Evolutionary conservation across 2,329 filamentous ascomycete genomes (phyloP).

Genomic region (Aspergillaceae sp.): DNA sequence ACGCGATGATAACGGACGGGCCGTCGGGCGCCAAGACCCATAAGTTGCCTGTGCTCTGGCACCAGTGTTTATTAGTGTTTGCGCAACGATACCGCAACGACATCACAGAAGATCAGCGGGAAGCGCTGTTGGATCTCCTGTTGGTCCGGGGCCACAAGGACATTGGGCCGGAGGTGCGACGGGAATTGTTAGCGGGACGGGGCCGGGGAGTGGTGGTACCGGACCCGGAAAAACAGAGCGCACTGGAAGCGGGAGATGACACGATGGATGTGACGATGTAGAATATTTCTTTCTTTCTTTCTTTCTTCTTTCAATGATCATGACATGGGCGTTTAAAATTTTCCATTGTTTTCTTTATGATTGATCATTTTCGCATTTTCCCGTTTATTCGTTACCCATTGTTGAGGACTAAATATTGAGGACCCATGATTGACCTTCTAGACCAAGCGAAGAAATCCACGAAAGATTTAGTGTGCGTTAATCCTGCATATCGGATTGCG

Average conservation of each 20-base stretch:
- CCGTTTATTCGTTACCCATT: not conserved
- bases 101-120: slow-evolving; percentile 88
- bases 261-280: slow-evolving; percentile 67
- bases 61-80: slow-evolving; percentile 86
- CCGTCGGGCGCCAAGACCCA: slow-evolving; percentile 41
- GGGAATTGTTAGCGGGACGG: slow-evolving; percentile 79
- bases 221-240: slow-evolving; percentile 45
- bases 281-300: not conserved
- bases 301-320: too few species aligned
- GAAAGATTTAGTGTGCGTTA: too few species aligned
- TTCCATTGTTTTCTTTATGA: too few species aligned
- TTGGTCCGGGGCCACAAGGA: slow-evolving; percentile 74
- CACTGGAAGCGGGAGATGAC: slow-evolving; percentile 67
- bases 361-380: not conserved
- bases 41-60: slow-evolving; percentile 88
- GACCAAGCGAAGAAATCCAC: too few species aligned
- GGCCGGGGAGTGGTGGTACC: slow-evolving; percentile 62
- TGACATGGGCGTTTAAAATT: too few species aligned
- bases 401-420: too few species aligned
- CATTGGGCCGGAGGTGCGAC: slow-evolving; percentile 83
- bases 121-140: slow-evolving; percentile 80
- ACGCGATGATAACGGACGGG: slow-evolving; percentile 42
- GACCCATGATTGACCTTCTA: too few species aligned
- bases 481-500: too few species aligned
- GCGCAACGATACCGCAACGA: slow-evolving; percentile 92